A percentile compares a stretch with the other conserved stretches of the same genome.
These are phyloP conservation scores for Mycosphaerella arachidis DNA, from an alignment of 2,329 filamentous ascomycete genomes.

Conservation along the genomic window DNA sequence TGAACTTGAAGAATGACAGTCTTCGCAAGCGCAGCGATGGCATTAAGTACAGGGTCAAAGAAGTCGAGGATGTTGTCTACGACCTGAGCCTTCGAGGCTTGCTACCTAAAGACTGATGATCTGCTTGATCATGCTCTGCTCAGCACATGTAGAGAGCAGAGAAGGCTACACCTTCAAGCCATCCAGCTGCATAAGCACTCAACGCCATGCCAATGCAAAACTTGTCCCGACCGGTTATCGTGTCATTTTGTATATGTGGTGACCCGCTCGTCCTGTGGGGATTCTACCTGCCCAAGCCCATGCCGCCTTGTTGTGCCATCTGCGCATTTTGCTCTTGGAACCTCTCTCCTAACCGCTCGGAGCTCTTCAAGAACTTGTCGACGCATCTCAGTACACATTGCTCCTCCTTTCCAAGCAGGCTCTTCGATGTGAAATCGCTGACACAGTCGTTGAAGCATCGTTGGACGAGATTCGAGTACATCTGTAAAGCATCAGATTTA, in stretches of 20 bases:
- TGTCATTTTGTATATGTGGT: constrained; percentile 11
- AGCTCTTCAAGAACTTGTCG: constrained; percentile 90
- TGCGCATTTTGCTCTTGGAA: constrained; percentile 73
- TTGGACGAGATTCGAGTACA: constrained; percentile 71
- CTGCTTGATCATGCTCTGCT: neutral
- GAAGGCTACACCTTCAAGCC: constrained; percentile 1
- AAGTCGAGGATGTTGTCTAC: constrained; percentile 96
- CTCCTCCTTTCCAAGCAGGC: constrained; percentile 79
- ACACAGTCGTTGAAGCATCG: constrained; percentile 96
- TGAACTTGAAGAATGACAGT: constrained; percentile 95
- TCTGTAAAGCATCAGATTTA: constrained; percentile 40
- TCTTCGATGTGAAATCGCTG: constrained; percentile 98
- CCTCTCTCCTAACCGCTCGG: constrained; percentile 82
- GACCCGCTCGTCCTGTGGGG: neutral
- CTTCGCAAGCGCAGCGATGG: constrained; percentile 83
- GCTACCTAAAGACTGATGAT: constrained; percentile 24
- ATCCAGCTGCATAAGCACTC: neutral
- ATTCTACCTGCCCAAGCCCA: constrained; percentile 25
- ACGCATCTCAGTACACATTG: constrained; percentile 93
- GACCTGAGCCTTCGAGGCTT: constrained; percentile 84
- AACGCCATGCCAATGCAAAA: neutral
- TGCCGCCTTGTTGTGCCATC: constrained; percentile 58
- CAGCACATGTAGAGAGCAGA: constrained; percentile 11
- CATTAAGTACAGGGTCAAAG: constrained; percentile 97
- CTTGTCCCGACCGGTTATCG: neutral